A percentile compares a stretch with the other conserved stretches of the same genome.
These are phyloP conservation scores for Athelia sp. DNA, from an alignment of 1,284 basidiomycete species.

Conservation along the genomic window DNA sequence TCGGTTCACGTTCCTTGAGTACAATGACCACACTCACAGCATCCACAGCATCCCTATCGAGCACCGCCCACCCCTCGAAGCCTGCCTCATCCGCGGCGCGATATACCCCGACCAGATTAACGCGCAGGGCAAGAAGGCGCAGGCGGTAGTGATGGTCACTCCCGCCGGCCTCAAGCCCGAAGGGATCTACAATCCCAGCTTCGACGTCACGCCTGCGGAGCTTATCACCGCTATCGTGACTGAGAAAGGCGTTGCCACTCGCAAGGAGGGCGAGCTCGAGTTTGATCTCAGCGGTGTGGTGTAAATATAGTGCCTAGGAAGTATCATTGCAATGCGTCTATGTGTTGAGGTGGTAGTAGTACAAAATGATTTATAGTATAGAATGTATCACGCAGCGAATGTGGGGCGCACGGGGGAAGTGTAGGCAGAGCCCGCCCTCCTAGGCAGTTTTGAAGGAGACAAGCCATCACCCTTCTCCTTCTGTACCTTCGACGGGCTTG, in stretches of 20 bases:
- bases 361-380: too few relatives aligned
- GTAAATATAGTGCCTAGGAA: too few relatives aligned
- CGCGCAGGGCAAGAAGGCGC: conserved; percentile 36
- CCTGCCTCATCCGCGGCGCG: conserved; percentile 79
- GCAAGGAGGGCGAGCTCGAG: conserved; percentile 37
- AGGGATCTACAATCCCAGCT: conserved; percentile 86
- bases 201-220: conserved; percentile 90
- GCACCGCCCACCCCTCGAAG: conserved; percentile 81
- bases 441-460: neutral
- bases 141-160: conserved; percentile 72
- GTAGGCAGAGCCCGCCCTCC: too few relatives aligned
- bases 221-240: conserved; percentile 83
- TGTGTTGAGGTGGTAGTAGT: too few relatives aligned
- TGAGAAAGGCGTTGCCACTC: conserved; percentile 81
- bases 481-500: neutral
- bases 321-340: too few relatives aligned
- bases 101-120: conserved; percentile 44
- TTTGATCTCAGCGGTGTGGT: conserved; percentile 57
- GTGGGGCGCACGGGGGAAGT: too few relatives aligned
- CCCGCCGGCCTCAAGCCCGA: conserved; percentile 48
- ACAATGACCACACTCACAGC: conserved; percentile 4
- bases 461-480: neutral
- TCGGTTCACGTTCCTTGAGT: conserved; percentile 27
- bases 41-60: conserved; percentile 83
- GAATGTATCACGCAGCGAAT: too few relatives aligned